These are phyloP conservation scores for Dryas integrifolia DNA, from an alignment of 331 rosid species.

Conservation along the genomic window DNA sequence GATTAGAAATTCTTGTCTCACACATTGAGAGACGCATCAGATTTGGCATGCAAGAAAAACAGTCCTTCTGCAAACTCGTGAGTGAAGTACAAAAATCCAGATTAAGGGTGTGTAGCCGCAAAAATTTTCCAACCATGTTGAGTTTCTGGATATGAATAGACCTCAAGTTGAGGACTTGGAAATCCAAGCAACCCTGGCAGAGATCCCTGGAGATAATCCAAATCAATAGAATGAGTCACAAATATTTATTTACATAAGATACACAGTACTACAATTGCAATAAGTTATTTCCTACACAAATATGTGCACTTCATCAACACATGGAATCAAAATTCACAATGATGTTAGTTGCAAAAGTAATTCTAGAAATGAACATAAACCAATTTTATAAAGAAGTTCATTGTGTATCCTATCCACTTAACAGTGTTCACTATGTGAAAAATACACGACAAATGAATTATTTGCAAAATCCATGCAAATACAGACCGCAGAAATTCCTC, in stretches of 20 bases:
- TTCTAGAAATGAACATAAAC: background rate
- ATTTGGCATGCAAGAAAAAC: conserved; percentile 32
- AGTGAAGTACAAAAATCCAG: conserved; percentile 32
- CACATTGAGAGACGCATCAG: conserved; percentile 24
- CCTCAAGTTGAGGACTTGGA: conserved; percentile 31
- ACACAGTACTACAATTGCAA: background rate
- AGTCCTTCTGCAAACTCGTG: conserved; percentile 21
- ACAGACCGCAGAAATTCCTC: conserved; percentile 26
- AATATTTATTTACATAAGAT: background rate
- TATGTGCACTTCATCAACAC: conserved; percentile 2
- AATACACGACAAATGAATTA: background rate
- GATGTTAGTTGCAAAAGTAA: background rate
- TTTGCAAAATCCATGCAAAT: background rate
- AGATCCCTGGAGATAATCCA: conserved; percentile 24
- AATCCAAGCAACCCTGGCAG: conserved; percentile 24
- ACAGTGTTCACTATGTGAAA: conserved; percentile 1
- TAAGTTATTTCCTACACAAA: background rate
- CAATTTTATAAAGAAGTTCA: background rate
- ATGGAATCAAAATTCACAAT: background rate
- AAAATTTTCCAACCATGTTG: conserved; percentile 22
- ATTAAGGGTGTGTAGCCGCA: conserved; percentile 26
- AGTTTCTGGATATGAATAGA: conserved; percentile 25
- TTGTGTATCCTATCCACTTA: background rate
- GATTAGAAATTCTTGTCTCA: conserved; percentile 29
- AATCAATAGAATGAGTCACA: conserved; percentile 8